Conservation (phyloP, 2,329 filamentous ascomycete species). For the Colletotrichum shisoi region DNA sequence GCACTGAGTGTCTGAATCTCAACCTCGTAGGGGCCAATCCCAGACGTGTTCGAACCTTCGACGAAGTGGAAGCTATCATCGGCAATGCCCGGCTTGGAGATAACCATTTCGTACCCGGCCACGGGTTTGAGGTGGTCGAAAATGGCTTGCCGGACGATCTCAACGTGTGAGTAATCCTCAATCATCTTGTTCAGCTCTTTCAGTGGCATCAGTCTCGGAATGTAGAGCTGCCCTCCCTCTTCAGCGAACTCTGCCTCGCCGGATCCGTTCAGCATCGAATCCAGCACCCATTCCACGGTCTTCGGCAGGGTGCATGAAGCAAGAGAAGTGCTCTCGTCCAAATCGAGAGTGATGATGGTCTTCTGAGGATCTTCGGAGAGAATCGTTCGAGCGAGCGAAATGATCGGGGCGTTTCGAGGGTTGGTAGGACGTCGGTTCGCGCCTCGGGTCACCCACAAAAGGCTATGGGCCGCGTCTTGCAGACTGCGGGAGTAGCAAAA, state of each 20-base stretch:
- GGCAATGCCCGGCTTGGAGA: constrained; percentile 44
- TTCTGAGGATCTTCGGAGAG: constrained; percentile 59
- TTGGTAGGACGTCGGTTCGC: constrained; percentile 50
- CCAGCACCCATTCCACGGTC: constrained; percentile 43
- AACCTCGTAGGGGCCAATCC: constrained; percentile 48
- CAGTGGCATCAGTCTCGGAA: constrained; percentile 57
- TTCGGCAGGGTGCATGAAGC: constrained; percentile 43
- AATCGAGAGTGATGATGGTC: constrained; percentile 55
- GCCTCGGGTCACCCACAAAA: constrained; percentile 60
- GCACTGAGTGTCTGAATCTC: constrained; percentile 52
- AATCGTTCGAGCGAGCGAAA: constrained; percentile 58
- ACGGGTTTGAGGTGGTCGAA: background rate
- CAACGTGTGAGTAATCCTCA: constrained; percentile 44
- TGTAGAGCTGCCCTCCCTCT: constrained; percentile 49
- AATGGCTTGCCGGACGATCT: constrained; percentile 1
- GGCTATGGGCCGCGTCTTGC: constrained; percentile 47
- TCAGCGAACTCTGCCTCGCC: constrained; percentile 57
- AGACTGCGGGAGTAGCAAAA: constrained; percentile 55
- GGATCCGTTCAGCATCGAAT: constrained; percentile 32
- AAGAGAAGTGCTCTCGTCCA: constrained; percentile 43
- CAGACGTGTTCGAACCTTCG: constrained; percentile 20
- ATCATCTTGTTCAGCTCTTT: constrained; percentile 55
- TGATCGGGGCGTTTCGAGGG: constrained; percentile 52
- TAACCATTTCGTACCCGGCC: constrained; percentile 39
- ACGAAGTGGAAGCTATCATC: constrained; percentile 44